Percentiles rank a stretch among this genome's conserved stretches.
phyloP scores from a whole-genome alignment of 441 rosid species.

The Adansonia grandidieri region DNA sequence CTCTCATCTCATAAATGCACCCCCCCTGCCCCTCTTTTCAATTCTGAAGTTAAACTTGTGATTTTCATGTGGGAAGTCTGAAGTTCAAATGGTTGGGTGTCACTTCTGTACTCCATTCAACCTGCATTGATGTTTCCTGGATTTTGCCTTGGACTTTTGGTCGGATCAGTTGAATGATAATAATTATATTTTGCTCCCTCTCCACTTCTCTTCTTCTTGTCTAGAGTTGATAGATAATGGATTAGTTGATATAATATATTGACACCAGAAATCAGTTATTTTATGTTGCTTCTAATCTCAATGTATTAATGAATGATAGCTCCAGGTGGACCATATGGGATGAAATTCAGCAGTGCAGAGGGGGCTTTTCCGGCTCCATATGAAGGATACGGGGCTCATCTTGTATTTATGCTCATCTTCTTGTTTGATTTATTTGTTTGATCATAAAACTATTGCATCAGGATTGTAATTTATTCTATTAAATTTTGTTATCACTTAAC shows the following conservation, averaged over 20 bases:
- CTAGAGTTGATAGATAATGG: slow-evolving; percentile 19
- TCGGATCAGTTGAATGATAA: background rate
- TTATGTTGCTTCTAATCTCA: slow-evolving; percentile 30
- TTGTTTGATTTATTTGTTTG: slow-evolving; percentile 27
- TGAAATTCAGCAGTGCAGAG: slow-evolving; percentile 55
- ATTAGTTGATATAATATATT: background rate
- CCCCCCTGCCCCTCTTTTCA: background rate
- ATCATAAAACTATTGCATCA: background rate
- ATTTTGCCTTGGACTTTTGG: background rate
- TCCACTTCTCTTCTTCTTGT: background rate
- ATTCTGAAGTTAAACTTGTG: background rate
- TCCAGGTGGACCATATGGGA: slow-evolving; percentile 77
- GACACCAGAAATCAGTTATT: slow-evolving; percentile 5
- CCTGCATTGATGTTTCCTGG: background rate
- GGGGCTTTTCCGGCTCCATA: slow-evolving; percentile 65
- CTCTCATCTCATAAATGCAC: background rate
- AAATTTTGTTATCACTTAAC: slow-evolving; percentile 31
- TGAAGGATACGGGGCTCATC: slow-evolving; percentile 65
- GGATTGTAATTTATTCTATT: slow-evolving; percentile 16
- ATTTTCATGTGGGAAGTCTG: slow-evolving; percentile 1
- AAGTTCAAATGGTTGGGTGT: background rate
- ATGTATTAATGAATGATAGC: slow-evolving; percentile 31
- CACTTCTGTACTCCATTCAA: background rate
- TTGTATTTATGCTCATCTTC: slow-evolving; percentile 50
- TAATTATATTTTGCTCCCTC: background rate